Percentiles rank a stretch among this genome's conserved stretches.
Evolutionary conservation across 1,284 basidiomycete species (phyloP).

Genomic region (Heliocybe sulcata): DNA sequence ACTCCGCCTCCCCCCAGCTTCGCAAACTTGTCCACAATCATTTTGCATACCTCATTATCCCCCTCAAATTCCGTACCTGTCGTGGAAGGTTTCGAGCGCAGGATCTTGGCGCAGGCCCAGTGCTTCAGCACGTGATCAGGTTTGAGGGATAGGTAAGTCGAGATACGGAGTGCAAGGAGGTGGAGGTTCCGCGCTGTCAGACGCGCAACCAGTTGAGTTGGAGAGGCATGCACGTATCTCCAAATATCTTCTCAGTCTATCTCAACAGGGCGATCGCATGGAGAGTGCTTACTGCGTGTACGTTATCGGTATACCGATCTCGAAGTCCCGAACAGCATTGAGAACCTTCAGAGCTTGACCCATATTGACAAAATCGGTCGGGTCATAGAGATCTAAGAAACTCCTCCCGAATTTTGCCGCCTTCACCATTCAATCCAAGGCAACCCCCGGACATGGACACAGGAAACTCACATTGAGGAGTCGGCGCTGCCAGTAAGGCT

Average conservation of each 20-base stretch:
- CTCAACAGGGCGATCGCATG: constrained; percentile 1
- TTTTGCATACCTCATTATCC: constrained; percentile 73
- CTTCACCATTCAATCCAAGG: constrained; percentile 28
- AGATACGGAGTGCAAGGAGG: constrained; percentile 88
- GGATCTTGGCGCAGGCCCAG: constrained; percentile 93
- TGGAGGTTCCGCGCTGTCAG: constrained; percentile 87
- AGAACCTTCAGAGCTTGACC: constrained; percentile 91
- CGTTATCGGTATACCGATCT: constrained; percentile 91
- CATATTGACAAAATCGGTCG: constrained; percentile 87
- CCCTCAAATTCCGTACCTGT: constrained; percentile 45
- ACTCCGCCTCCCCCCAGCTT: constrained; percentile 65
- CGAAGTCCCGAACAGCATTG: constrained; percentile 86
- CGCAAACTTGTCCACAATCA: constrained; percentile 87
- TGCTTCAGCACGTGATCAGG: constrained; percentile 88
- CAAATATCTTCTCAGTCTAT: constrained; percentile 2
- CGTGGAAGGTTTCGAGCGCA: constrained; percentile 54
- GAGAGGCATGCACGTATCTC: constrained; percentile 75
- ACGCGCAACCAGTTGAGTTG: constrained; percentile 74
- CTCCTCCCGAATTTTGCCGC: constrained; percentile 94
- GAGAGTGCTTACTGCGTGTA: constrained; percentile 67
- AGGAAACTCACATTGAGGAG: constrained; percentile 67
- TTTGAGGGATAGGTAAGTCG: constrained; percentile 75
- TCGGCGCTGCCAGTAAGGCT: constrained; percentile 82
- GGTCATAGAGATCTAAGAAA: constrained; percentile 90
- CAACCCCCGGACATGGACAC: background rate